A percentile compares a stretch with the other conserved stretches of the same genome.
phyloP scores from a whole-genome alignment of 2,329 filamentous ascomycete genomes.

The Fusarium sacchari region DNA sequence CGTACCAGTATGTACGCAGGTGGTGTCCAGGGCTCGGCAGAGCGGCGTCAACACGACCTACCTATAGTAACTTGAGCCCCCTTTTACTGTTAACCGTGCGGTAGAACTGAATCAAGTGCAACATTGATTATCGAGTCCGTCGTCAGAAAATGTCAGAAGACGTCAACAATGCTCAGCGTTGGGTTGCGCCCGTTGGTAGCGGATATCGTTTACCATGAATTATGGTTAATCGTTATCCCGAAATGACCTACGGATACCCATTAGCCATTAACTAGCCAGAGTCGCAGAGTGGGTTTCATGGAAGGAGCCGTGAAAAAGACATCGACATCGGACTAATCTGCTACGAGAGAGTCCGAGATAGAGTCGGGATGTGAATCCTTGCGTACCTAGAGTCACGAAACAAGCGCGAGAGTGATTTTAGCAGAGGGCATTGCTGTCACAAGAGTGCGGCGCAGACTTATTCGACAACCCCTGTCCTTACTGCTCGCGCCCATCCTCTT shows the following conservation, averaged over 20 bases:
- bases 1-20: neutral
- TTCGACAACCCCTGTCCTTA: slow-evolving; percentile 7
- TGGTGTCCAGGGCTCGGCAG: slow-evolving; percentile 11
- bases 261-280: neutral
- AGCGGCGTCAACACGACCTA: neutral
- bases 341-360: slow-evolving; percentile 2
- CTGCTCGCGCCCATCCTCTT: neutral
- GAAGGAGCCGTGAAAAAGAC: neutral
- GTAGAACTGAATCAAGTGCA: neutral
- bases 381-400: slow-evolving; percentile 18
- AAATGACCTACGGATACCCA: too few relatives aligned
- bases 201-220: neutral
- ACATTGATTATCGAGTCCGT: neutral
- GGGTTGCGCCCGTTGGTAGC: neutral
- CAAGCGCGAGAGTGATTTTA: slow-evolving; percentile 21
- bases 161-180: neutral
- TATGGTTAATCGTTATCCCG: neutral
- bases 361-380: slow-evolving; percentile 11
- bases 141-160: neutral
- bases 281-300: neutral
- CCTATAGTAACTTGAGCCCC: neutral
- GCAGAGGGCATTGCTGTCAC: neutral
- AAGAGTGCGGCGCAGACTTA: slow-evolving; percentile 7
- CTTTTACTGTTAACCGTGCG: neutral
- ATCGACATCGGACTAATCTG: neutral